Conservation (phyloP, 495 filamentous ascomycete genomes). For the Barbatosphaeria neglecta region DNA sequence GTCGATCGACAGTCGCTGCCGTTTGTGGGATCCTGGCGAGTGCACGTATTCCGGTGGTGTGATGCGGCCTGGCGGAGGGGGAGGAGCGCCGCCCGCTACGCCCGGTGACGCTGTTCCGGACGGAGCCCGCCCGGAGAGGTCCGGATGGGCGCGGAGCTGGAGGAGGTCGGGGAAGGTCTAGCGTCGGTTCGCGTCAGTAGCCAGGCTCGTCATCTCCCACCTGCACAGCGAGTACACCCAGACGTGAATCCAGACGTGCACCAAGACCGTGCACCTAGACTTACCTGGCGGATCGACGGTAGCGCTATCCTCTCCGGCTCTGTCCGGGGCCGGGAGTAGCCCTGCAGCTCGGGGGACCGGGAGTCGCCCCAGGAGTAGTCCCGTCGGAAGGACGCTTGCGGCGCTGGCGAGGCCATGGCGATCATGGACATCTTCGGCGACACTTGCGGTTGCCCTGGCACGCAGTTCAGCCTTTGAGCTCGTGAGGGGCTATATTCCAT, state of each 20-base stretch:
- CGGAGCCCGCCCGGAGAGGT: conserved; percentile 9
- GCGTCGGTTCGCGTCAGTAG: conserved; percentile 6
- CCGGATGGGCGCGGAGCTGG: conserved; percentile 6
- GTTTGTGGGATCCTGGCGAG: conserved; percentile 24
- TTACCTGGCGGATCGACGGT: conserved; percentile 34
- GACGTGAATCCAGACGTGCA: too few species aligned
- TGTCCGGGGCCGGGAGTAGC: conserved; percentile 7
- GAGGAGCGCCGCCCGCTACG: too few species aligned
- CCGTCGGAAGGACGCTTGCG: conserved; percentile 11
- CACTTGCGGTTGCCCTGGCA: conserved; percentile 7
- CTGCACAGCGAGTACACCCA: too few species aligned
- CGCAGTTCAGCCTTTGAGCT: conserved; percentile 3
- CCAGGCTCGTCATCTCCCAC: too few species aligned
- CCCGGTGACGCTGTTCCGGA: conserved; percentile 14
- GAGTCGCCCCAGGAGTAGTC: conserved; percentile 15
- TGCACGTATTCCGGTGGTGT: conserved; percentile 23
- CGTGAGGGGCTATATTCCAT: conserved; percentile 13
- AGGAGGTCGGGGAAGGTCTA: conserved; percentile 29
- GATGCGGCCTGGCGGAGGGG: conserved; percentile 7
- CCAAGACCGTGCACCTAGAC: neutral
- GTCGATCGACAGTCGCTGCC: conserved; percentile 19
- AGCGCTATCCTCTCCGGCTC: conserved; percentile 22
- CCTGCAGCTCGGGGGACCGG: conserved; percentile 7
- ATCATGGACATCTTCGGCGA: conserved; percentile 22
- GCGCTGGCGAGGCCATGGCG: conserved; percentile 17